Evolutionary conservation across 805 yeast species (phyloP), one percentile per base, ranked within the genome.

Genomic region (Hemisphaericaspora nanyangensis): DNA sequence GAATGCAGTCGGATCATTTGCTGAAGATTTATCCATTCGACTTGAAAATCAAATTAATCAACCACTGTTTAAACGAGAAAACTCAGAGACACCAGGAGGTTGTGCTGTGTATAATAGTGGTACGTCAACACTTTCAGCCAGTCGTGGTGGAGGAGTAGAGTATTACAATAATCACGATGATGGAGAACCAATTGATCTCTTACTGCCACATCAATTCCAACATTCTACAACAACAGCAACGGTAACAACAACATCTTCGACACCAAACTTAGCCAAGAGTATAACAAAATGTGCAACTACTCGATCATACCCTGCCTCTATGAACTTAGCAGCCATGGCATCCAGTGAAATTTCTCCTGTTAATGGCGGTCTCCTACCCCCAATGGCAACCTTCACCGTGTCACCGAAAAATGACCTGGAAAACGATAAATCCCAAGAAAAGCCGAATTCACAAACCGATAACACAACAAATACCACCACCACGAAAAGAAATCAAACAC

Each of bases 241-340:
- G 17, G 25, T 19, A 16, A 16, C 43, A 29, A 33, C 39, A 24
- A 43, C 37, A 27, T 33, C 38, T 18, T 36, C 43, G 20, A 38
- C 44, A 30, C 37, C 36, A 22, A 46, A 44, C 33, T 34, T 46
- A n/a, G 42, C 39, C 22, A 46, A 34, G 25, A 31, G 40, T 18
- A 31, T 28, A 13, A 8, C 39, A 10, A 31, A 49, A 13, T 51
- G 50, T 42, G 47, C 55, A 15, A 15, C 17, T 15, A 19, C 26
- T 11, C 60, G 59, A 42, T 76, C 82, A 7, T 70, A 72, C 42
- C 76, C 71, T 11, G 70, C 80, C 3, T 68, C 78, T 7, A 64
- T 74, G 25, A 78, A 78, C 50, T 58, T 79, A 37, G 73, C 80
- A n/a, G 68, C 76, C 20, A 74, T 76, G 40, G 76, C 80, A n/a